A percentile compares a stretch with the other conserved stretches of the same genome.
Conservation (phyloP, 192 early-diverging fungal genomes). For the Coemansia furcata region DNA sequence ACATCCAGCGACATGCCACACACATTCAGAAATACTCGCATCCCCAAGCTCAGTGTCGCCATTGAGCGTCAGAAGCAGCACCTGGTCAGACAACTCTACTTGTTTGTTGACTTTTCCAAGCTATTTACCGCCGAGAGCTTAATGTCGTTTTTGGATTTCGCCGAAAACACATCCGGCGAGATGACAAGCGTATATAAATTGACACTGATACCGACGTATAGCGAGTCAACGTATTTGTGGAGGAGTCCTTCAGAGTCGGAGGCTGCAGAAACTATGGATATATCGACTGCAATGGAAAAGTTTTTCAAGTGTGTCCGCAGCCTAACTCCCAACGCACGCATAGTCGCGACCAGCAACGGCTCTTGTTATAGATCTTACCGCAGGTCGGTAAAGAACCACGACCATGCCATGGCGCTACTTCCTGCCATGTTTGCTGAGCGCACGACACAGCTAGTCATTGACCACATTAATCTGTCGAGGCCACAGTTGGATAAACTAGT, state of each 20-base stretch:
- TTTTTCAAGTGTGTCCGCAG: not conserved
- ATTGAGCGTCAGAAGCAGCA: conserved; percentile 7
- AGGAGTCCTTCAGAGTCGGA: not conserved
- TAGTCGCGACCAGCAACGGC: not conserved
- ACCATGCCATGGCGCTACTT: conserved; percentile 3
- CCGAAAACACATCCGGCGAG: not conserved
- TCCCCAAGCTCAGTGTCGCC: not conserved
- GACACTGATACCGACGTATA: not conserved
- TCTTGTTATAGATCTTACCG: not conserved
- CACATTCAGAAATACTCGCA: not conserved
- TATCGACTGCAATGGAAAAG: conserved; percentile 1
- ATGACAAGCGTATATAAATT: not conserved
- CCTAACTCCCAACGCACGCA: conserved; percentile 3
- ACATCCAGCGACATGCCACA: not conserved
- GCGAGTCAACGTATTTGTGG: not conserved
- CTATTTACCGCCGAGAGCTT: not conserved
- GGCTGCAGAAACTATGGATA: not conserved
- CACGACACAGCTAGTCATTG: conserved; percentile 8
- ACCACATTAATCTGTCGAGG: conserved; percentile 4
- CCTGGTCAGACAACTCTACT: conserved; percentile 12
- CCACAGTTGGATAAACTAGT: not conserved
- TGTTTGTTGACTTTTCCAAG: conserved; percentile 5
- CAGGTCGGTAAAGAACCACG: not conserved
- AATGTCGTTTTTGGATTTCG: not conserved
- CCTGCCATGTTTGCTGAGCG: not conserved